Evolutionary conservation across 176 grass and related monocot genomes (phyloP), one percentile per base, ranked within the genome.

Genomic region (Paspalum vaginatum): DNA sequence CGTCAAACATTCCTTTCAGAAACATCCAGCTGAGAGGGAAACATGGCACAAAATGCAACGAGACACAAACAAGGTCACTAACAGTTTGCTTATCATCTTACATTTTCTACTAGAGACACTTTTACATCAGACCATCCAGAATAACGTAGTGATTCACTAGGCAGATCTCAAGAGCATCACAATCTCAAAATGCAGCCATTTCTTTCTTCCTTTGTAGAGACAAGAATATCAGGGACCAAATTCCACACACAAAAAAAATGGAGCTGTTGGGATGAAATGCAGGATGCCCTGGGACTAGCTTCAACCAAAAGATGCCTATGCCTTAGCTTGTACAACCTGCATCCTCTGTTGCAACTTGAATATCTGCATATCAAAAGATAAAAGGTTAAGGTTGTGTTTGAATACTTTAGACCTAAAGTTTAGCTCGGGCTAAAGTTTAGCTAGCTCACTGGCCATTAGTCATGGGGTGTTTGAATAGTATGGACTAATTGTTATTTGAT

Each of bases 271-370:
- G n/a, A 44, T 46, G 12, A 22, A 63, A 56, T 72, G 56, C 56
- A 37, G 63, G 24, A 67, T 40, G 18, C 17, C 18, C 56, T 60
- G 54, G 11, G n/a, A 51, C 54, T 47, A 52, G 46, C 41, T 70
- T 48, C 54, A 63, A 56, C 7, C 15, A 62, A n/a, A 6, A 20
- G 53, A 69, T 42, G 68, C 5, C 69, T 94, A 92, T 20, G 81
- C 72, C 79, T 93, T 98, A 62, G 88, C 75, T 85, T 94, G 92
- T 65, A 92, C 84, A 72, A 78, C 74, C 74, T 98, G 95, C 76
- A 98, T 91, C 84, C 88, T 98, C 60, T 98, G 95, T 81, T 98
- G 95, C 82, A 94, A 85, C 80, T 89, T 93, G 67, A 98, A 80
- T 72, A 94, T 90, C 95, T 98, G 86, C 67, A 83, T 41, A 65